These are phyloP conservation scores for Saccharomyces hybrid DNA, from an alignment of 1,139 yeast species.

Conservation along the genomic window DNA sequence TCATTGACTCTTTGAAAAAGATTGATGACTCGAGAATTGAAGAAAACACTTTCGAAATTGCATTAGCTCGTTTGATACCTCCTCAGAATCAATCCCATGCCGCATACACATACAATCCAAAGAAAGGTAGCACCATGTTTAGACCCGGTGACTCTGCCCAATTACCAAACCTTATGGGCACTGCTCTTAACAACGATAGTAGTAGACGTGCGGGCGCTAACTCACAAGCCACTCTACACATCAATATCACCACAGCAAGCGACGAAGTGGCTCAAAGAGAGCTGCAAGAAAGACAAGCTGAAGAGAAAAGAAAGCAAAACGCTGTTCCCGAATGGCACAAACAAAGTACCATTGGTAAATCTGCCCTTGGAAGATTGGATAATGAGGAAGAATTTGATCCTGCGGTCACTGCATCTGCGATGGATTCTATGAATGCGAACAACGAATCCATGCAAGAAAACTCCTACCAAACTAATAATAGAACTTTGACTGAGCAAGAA, in stretches of 20 bases:
- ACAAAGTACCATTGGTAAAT: constrained; percentile 75
- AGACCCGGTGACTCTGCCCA: constrained; percentile 32
- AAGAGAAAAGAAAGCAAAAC: constrained; percentile 81
- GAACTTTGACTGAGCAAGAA: constrained; percentile 25
- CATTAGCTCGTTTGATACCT: constrained; percentile 73
- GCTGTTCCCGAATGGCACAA: constrained; percentile 97
- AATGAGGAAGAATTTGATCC: constrained; percentile 34
- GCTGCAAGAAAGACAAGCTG: constrained; percentile 56
- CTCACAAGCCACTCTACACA: constrained; percentile 66
- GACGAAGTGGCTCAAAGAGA: constrained; percentile 71
- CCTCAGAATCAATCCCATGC: constrained; percentile 68
- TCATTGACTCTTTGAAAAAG: constrained; percentile 72
- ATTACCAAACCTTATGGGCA: constrained; percentile 25
- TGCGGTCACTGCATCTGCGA: constrained; percentile 19
- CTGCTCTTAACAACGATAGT: constrained; percentile 33
- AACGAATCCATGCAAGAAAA: constrained; percentile 9
- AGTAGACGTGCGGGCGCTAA: constrained; percentile 37
- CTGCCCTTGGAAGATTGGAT: constrained; percentile 46
- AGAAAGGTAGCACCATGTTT: constrained; percentile 37
- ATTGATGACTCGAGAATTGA: constrained; percentile 82
- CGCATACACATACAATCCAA: constrained; percentile 48
- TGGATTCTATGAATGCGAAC: constrained; percentile 8
- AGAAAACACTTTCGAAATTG: constrained; percentile 80
- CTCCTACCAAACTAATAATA: constrained; percentile 11
- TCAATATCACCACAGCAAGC: constrained; percentile 77